phyloP scores from a whole-genome alignment of 73 alveolate species.

The Strombidium stylifer region DNA sequence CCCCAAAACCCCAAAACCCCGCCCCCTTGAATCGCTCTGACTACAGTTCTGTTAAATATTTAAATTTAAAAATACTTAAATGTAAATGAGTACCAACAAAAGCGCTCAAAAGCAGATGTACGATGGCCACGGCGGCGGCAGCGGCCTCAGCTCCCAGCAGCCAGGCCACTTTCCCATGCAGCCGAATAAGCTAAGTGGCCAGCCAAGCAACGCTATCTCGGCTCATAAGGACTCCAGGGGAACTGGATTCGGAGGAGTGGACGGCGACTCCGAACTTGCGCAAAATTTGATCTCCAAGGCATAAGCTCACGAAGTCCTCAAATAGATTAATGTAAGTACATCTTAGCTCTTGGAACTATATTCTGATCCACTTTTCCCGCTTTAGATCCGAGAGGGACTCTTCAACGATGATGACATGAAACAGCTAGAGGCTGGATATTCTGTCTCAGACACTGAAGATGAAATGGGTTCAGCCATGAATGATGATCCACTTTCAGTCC shows the following conservation, averaged over 20 bases:
- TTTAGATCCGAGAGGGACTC: slow-evolving; percentile 32
- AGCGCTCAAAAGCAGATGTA: background rate
- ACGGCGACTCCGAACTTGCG: background rate
- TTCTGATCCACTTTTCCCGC: too few relatives aligned
- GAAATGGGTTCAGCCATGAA: slow-evolving; percentile 21
- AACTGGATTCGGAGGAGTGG: background rate
- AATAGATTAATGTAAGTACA: slow-evolving; percentile 20
- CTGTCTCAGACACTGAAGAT: slow-evolving; percentile 56
- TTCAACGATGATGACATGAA: slow-evolving; percentile 48
- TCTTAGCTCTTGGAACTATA: background rate
- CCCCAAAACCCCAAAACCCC: slow-evolving; percentile 3
- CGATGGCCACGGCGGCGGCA: background rate
- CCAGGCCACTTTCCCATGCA: too few relatives aligned
- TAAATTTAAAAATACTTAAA: too few relatives aligned
- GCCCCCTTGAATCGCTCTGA: background rate
- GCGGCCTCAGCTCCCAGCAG: too few relatives aligned
- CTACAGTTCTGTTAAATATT: too few relatives aligned
- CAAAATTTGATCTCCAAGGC: slow-evolving; percentile 9
- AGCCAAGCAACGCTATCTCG: too few relatives aligned
- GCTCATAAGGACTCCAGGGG: too few relatives aligned
- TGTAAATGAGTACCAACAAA: too few relatives aligned
- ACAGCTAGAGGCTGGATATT: slow-evolving; percentile 40
- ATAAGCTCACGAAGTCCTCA: slow-evolving; percentile 29
- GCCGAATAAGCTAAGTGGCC: too few relatives aligned
- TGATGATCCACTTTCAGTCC: slow-evolving; percentile 18